phyloP scores from a whole-genome alignment of 805 yeast genomes.

The Myxozyma sirexii region DNA sequence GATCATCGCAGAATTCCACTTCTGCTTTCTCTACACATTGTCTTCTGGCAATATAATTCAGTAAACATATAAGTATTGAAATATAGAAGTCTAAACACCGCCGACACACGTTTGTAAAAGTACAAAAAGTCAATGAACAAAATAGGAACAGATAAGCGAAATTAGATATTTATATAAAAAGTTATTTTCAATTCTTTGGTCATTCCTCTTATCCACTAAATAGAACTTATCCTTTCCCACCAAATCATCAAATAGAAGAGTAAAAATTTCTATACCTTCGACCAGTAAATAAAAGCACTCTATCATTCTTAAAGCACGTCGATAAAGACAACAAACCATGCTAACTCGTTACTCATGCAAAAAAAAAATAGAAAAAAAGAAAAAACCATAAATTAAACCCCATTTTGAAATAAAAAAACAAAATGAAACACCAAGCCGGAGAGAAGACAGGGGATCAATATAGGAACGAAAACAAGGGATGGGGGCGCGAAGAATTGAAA shows the following conservation, averaged over 20 bases:
- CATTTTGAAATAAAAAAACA: neutral
- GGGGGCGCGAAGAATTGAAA: neutral
- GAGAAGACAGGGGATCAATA: neutral
- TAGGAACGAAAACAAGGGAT: no score
- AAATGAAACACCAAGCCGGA: slow-evolving; percentile 5
- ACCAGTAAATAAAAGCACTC: neutral
- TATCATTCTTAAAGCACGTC: neutral
- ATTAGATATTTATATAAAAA: no score
- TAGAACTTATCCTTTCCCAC: neutral
- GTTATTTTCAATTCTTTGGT: neutral
- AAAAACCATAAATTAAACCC: slow-evolving; percentile 7
- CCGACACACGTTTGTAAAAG: no score
- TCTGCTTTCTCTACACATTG: no score
- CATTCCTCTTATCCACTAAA: neutral
- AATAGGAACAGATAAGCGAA: no score
- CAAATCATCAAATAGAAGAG: neutral
- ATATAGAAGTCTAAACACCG: no score
- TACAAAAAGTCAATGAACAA: no score
- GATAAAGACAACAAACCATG: neutral
- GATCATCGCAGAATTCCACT: no score
- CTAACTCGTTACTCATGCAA: slow-evolving; percentile 7
- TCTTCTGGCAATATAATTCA: no score
- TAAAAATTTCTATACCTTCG: slow-evolving; percentile 5
- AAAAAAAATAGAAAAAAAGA: neutral
- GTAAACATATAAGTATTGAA: no score